Conservation (phyloP, 2,329 filamentous ascomycete genomes). For the Penicillium sp. region DNA sequence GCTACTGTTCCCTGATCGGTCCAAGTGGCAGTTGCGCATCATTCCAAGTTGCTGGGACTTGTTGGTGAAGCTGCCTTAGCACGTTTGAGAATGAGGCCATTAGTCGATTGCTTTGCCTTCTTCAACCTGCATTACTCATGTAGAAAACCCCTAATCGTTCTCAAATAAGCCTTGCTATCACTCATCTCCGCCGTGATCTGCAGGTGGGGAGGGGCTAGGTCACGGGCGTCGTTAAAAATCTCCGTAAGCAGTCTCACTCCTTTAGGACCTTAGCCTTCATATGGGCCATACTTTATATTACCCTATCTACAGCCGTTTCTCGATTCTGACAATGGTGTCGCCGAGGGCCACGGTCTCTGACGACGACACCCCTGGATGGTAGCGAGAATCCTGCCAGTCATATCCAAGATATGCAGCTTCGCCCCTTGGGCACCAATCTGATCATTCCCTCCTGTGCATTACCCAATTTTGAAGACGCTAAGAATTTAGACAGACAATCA, state of each 20-base stretch:
- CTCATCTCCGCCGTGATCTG: not conserved
- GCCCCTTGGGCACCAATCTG: constrained; percentile 14
- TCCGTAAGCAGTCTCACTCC: constrained; percentile 7
- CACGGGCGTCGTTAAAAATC: constrained; percentile 4
- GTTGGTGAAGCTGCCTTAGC: not conserved
- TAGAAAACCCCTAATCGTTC: not conserved
- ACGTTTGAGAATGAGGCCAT: not conserved
- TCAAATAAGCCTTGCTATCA: not conserved
- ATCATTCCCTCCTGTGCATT: constrained; percentile 2
- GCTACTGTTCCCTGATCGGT: not conserved
- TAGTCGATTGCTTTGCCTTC: not conserved
- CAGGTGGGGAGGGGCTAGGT: not conserved
- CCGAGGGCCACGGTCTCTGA: not conserved
- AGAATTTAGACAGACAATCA: constrained; percentile 14
- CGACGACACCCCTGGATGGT: not conserved
- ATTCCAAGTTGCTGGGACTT: not conserved
- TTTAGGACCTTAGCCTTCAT: not conserved
- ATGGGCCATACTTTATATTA: not conserved
- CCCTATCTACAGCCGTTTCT: not conserved
- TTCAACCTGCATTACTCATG: constrained; percentile 5
- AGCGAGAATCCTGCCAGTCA: not conserved
- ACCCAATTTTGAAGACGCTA: constrained; percentile 16
- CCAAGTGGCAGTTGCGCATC: not conserved
- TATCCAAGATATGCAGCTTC: not conserved
- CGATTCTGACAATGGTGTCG: not conserved